Evolutionary conservation across 305 asterid genomes (phyloP).

Genomic region (Fraxinus sp.): DNA sequence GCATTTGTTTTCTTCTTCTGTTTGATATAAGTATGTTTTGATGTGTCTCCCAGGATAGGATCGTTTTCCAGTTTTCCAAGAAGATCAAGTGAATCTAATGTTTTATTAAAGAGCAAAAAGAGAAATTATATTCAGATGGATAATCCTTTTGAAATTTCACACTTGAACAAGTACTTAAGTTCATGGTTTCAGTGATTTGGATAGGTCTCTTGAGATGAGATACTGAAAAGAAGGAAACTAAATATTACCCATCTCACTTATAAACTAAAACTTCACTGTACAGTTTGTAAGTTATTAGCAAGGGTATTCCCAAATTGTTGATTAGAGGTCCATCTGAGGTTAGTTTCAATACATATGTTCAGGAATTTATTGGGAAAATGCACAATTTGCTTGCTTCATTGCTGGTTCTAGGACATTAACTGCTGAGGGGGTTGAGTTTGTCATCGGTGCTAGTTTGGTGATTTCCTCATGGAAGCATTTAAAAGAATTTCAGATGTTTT

Average conservation of each 20-base stretch:
- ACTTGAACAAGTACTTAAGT: neutral
- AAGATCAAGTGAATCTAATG: neutral
- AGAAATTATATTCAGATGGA: neutral
- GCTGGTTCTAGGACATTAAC: neutral
- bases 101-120: neutral
- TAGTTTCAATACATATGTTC: neutral
- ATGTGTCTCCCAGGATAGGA: neutral
- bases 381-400: neutral
- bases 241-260: neutral
- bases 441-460: neutral
- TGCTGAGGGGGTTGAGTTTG: neutral
- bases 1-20: neutral
- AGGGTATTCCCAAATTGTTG: neutral
- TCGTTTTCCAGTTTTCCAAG: neutral
- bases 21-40: neutral
- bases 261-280: neutral
- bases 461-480: neutral
- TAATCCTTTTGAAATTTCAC: neutral
- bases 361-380: neutral
- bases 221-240: neutral
- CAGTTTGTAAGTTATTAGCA: neutral
- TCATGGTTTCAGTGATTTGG: neutral
- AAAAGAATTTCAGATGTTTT: neutral
- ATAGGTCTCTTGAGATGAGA: constrained; percentile 2
- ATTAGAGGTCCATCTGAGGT: neutral